phyloP scores from a whole-genome alignment of 1,139 yeast species.

The Scheffersomyces parashehatae region DNA sequence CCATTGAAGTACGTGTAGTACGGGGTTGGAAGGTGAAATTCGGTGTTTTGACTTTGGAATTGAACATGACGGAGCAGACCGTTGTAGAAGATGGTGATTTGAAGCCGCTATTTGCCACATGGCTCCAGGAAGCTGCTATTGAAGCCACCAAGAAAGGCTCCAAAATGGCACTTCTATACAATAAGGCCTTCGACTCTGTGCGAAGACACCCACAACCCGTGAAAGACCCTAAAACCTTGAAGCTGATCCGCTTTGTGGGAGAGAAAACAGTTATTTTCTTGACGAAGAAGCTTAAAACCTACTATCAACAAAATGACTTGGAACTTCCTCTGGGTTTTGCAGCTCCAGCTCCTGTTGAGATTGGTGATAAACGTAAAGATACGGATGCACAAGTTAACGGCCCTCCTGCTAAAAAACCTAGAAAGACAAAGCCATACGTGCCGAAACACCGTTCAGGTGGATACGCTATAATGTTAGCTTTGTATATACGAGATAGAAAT shows the following conservation, averaged over 20 bases:
- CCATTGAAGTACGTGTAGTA: too few relatives aligned
- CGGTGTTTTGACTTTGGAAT: not conserved
- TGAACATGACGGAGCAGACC: too few relatives aligned
- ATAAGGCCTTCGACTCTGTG: constrained; percentile 50
- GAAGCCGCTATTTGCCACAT: constrained; percentile 43
- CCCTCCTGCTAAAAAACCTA: constrained; percentile 20
- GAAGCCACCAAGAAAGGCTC: constrained; percentile 42
- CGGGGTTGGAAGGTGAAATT: too few relatives aligned
- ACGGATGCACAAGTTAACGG: not conserved
- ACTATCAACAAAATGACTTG: constrained; percentile 48
- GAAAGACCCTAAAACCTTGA: constrained; percentile 51
- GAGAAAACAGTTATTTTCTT: constrained; percentile 57
- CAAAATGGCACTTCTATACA: constrained; percentile 46
- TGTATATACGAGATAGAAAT: constrained; percentile 53
- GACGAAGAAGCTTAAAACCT: constrained; percentile 35
- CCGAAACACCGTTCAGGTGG: constrained; percentile 85
- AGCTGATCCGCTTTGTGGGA: constrained; percentile 58
- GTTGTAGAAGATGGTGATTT: constrained; percentile 19
- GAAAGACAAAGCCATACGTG: constrained; percentile 53
- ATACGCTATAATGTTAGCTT: constrained; percentile 74
- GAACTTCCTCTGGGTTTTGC: constrained; percentile 41
- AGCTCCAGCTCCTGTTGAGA: constrained; percentile 8
- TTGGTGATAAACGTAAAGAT: constrained; percentile 2
- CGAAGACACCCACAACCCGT: constrained; percentile 42
- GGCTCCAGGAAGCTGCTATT: constrained; percentile 55